These are phyloP conservation scores for Vicia sativa DNA, from an alignment of 306 rosid species.

Conservation along the genomic window DNA sequence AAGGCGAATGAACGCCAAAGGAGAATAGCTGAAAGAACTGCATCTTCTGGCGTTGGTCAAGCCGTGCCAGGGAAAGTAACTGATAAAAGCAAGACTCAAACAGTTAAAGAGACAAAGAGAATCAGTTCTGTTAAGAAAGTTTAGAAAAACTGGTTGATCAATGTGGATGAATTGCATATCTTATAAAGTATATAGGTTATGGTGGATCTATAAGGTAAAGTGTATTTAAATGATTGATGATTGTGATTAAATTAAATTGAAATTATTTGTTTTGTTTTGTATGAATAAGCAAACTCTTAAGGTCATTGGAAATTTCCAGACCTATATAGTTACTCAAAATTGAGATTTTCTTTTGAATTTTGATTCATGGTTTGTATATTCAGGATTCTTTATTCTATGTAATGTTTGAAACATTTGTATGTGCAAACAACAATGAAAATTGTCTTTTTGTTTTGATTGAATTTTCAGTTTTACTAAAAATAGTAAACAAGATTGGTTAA, in stretches of 20 bases:
- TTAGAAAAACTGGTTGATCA: constrained; percentile 40
- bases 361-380: constrained; percentile 37
- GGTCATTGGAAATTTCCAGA: constrained; percentile 33
- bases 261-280: constrained; percentile 31
- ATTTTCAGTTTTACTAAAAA: background rate
- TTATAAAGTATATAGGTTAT: background rate
- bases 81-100: constrained; percentile 48
- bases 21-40: constrained; percentile 71
- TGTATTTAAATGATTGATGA: constrained; percentile 34
- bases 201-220: constrained; percentile 26
- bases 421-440: background rate
- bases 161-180: constrained; percentile 26
- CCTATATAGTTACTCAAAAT: constrained; percentile 17
- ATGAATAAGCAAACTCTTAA: constrained; percentile 14
- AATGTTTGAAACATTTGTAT: constrained; percentile 30
- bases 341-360: constrained; percentile 34
- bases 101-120: constrained; percentile 45
- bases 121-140: constrained; percentile 48
- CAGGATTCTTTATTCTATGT: constrained; percentile 32
- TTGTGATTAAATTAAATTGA: constrained; percentile 22
- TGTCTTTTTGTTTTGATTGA: background rate
- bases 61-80: constrained; percentile 40
- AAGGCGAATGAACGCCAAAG: constrained; percentile 53
- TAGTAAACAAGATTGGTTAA: too few relatives aligned
- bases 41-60: constrained; percentile 47